Evolutionary conservation across 192 early-diverging fungal species (phyloP), one percentile per base, ranked within the genome.

Genomic region (Podila epicladia): DNA sequence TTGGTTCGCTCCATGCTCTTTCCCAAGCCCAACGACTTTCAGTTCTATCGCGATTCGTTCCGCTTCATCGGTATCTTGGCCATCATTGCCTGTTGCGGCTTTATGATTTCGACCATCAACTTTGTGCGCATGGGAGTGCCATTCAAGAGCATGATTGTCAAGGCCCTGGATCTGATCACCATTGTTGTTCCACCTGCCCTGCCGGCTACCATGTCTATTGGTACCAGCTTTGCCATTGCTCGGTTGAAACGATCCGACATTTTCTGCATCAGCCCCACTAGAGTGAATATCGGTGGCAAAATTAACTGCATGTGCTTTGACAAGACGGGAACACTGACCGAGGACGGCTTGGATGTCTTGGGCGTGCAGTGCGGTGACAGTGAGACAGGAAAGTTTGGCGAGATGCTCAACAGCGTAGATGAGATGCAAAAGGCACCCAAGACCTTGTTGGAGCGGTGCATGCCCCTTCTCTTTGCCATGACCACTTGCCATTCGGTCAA

Each of bases 11-110:
- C 95, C 35, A 99, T 99, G 83, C 86, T 99, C 45, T 98, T 97
- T 76, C 98, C 97, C 1, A 96, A 97, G 70, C 97, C 97, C 26
- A 95, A 97, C 83, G 94, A 91, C 60, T 98, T 99, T 79, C 92
- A 96, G 83, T 99, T 98, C 83, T 97, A 98, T 84, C 91, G 93
- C n/a, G 98, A 99, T 73, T 95, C 97, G 32, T 96, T 99, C 86
- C 89, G 93, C 29, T 99, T 99, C 71, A 96, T 99, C 62, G 96
- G 95, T 53, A 94, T 99, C 17, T 82, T 99, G 37, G 91, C 92
- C 26, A 73, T 89, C 3, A 93, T 99, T 74, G 94, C 97, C 19
- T 74, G 87, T 11, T 32, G 95, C 31, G 97, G 98, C 0, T 98
- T 98, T 82, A n/a, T 96, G 29, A 89, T 91, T 7, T 95, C 95